phyloP scores from a whole-genome alignment of 2,329 filamentous ascomycete species.

The Penicillium concentricum region DNA sequence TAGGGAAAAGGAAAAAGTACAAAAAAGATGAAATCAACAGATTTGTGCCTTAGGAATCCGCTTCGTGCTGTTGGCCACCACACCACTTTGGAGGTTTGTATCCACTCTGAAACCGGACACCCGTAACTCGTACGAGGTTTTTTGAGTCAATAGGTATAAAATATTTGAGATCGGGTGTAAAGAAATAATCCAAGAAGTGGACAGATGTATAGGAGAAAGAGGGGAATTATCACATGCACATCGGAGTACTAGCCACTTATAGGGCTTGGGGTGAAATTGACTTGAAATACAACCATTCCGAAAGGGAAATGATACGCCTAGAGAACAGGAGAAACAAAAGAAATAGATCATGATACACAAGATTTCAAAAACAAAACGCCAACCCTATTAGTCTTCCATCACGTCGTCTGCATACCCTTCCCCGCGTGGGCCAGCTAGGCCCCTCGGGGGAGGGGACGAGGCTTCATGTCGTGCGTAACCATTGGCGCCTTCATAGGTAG shows the following conservation, averaged over 20 bases:
- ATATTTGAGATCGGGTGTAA: background rate
- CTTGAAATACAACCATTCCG: background rate
- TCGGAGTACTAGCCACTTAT: background rate
- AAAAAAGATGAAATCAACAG: background rate
- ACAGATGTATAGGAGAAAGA: slow-evolving; percentile 1
- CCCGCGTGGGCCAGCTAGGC: slow-evolving; percentile 17
- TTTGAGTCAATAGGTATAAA: background rate
- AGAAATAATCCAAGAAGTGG: background rate
- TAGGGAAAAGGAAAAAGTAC: background rate
- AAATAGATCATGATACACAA: slow-evolving; percentile 14
- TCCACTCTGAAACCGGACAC: background rate
- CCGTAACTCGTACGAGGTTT: background rate
- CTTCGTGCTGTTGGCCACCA: slow-evolving; percentile 1
- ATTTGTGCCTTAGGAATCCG: slow-evolving; percentile 6
- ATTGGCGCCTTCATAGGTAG: slow-evolving; percentile 32
- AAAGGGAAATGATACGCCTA: background rate
- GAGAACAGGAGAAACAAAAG: slow-evolving; percentile 4
- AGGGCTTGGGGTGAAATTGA: background rate
- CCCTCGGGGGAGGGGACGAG: slow-evolving; percentile 28
- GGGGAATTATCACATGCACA: slow-evolving; percentile 5
- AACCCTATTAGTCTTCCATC: slow-evolving; percentile 28
- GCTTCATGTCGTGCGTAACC: slow-evolving; percentile 35
- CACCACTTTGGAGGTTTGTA: background rate
- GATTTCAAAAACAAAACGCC: slow-evolving; percentile 3
- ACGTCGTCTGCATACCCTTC: slow-evolving; percentile 27